Conservation (phyloP, 1,139 yeast genomes). For the Yamadazyma pseudoaaseri region DNA sequence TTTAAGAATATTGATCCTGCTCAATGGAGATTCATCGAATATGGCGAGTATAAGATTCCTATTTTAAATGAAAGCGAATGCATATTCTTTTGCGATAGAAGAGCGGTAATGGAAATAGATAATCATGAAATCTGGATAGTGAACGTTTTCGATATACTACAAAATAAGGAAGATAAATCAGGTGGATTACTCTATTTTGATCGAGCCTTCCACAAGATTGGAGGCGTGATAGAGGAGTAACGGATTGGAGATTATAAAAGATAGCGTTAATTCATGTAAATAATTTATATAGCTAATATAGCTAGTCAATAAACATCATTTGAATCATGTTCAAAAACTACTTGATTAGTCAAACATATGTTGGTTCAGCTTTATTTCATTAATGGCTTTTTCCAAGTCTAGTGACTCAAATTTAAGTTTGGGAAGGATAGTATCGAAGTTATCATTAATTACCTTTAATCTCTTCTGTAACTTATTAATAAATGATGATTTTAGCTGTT, state of each 20-base stretch:
- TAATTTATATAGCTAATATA: constrained; percentile 1
- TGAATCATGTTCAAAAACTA: constrained; percentile 1
- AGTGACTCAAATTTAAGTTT: constrained; percentile 24
- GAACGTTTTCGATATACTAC: constrained; percentile 52
- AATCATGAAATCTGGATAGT: constrained; percentile 92
- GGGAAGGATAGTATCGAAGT: constrained; percentile 39
- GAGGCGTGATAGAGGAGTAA: constrained; percentile 20
- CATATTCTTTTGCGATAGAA: constrained; percentile 62
- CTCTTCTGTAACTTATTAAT: constrained; percentile 27
- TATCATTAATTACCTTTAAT: constrained; percentile 33
- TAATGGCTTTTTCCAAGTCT: constrained; percentile 13
- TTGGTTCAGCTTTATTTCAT: constrained; percentile 3
- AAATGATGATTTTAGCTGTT: constrained; percentile 21
- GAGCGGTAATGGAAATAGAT: constrained; percentile 56
- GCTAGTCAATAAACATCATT: no score
- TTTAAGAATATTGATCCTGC: constrained; percentile 33
- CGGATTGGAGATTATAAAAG: not conserved
- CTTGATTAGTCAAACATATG: not conserved
- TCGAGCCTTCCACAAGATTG: constrained; percentile 59
- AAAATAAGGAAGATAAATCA: constrained; percentile 19
- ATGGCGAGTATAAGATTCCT: constrained; percentile 41
- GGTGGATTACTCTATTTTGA: constrained; percentile 71
- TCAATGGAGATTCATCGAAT: constrained; percentile 26
- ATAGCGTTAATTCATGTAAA: constrained; percentile 11
- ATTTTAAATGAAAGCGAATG: constrained; percentile 58